Conservation (phyloP, 2,329 filamentous ascomycete species). For the Fusarium sp. region DNA sequence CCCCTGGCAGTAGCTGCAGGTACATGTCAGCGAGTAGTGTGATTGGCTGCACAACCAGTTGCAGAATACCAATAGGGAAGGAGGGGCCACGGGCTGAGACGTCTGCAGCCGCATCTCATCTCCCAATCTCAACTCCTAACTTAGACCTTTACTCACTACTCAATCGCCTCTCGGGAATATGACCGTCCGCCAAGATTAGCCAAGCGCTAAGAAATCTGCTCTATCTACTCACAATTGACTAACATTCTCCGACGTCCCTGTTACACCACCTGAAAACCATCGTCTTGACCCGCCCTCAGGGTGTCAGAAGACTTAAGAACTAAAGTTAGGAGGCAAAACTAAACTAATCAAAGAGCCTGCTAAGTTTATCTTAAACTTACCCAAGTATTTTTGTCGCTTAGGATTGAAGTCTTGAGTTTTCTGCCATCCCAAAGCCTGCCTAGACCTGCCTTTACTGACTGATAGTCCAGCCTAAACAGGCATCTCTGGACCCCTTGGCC, state of each 20-base stretch:
- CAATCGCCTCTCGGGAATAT: conserved; percentile 19
- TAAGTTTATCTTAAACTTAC: no score
- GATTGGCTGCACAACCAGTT: conserved; percentile 38
- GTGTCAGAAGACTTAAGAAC: no score
- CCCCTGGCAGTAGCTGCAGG: conserved; percentile 24
- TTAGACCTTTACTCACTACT: neutral
- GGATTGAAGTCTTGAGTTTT: no score
- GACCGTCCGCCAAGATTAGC: conserved; percentile 29
- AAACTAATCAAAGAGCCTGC: no score
- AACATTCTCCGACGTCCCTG: conserved; percentile 34
- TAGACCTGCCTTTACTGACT: neutral
- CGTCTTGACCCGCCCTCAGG: conserved; percentile 7
- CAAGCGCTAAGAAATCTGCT: conserved; percentile 33
- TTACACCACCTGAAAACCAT: conserved; percentile 32
- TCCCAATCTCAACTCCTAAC: conserved; percentile 16
- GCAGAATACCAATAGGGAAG: conserved; percentile 22
- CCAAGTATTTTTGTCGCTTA: no score
- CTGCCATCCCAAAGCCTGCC: no score
- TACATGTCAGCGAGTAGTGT: conserved; percentile 1
- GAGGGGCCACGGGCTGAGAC: conserved; percentile 39
- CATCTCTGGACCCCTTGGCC: conserved; percentile 19
- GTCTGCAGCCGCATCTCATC: conserved; percentile 38
- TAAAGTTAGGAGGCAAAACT: no score
- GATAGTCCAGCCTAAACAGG: conserved; percentile 6
- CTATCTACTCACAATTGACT: conserved; percentile 13